phyloP scores from a whole-genome alignment of 768 basidiomycete species.

The Symmetrospora coprosmae region DNA sequence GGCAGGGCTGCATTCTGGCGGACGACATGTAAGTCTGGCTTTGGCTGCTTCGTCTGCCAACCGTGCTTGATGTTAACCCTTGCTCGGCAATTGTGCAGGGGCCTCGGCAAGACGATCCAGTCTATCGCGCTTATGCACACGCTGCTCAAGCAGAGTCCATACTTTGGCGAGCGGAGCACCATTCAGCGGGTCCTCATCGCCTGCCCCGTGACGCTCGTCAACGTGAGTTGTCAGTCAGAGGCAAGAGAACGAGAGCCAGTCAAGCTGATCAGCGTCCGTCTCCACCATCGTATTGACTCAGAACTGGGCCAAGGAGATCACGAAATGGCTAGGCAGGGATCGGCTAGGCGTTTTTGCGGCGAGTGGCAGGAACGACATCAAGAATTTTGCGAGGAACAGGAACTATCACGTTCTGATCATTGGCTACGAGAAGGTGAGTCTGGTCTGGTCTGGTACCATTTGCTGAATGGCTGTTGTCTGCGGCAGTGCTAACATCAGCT shows the following conservation, averaged over 20 bases:
- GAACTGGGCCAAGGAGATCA: constrained; percentile 93
- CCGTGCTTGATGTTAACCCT: background rate
- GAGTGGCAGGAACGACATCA: constrained; percentile 47
- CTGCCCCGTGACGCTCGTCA: constrained; percentile 80
- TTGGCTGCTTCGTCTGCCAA: background rate
- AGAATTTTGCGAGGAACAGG: constrained; percentile 57
- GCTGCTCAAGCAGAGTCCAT: constrained; percentile 64
- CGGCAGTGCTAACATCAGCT: background rate
- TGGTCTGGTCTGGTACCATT: background rate
- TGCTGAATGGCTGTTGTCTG: background rate
- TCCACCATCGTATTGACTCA: constrained; percentile 35
- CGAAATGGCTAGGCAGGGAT: constrained; percentile 62
- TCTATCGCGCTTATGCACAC: constrained; percentile 90
- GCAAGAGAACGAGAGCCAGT: too few species aligned
- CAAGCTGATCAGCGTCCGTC: background rate
- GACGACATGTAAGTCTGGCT: constrained; percentile 64
- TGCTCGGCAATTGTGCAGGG: constrained; percentile 45
- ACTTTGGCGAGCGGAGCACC: constrained; percentile 44
- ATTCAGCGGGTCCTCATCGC: constrained; percentile 78
- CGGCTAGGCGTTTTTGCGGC: constrained; percentile 49
- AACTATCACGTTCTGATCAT: constrained; percentile 57
- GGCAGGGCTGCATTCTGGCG: constrained; percentile 85
- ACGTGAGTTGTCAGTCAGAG: too few species aligned
- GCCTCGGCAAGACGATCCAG: constrained; percentile 70
- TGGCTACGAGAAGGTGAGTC: constrained; percentile 75